Evolutionary conservation across 192 early-diverging fungal species (phyloP).

Genomic region (Coemansia sp.): DNA sequence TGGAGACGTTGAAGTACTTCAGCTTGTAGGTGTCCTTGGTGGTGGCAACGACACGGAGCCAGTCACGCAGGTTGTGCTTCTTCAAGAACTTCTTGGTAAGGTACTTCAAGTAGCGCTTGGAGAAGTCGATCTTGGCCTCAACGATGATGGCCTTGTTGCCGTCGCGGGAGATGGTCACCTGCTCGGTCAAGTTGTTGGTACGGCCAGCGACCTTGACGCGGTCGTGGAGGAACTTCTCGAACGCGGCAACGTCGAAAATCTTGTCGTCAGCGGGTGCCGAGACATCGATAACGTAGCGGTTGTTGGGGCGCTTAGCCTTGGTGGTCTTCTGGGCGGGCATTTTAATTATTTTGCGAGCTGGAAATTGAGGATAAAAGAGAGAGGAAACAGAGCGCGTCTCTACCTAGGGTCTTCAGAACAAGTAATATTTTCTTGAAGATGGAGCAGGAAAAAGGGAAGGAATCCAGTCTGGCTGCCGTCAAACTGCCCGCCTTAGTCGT

Average conservation of each 20-base stretch:
- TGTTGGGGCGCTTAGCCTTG: constrained; percentile 63
- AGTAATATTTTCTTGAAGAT: constrained; percentile 23
- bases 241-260: constrained; percentile 96
- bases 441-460: constrained; percentile 50
- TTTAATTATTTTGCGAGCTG: constrained; percentile 10
- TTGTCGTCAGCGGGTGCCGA: constrained; percentile 90
- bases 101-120: constrained; percentile 99
- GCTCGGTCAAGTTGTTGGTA: constrained; percentile 90
- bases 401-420: constrained; percentile 48
- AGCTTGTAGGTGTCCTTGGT: constrained; percentile 92
- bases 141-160: constrained; percentile 77
- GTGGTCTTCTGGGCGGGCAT: constrained; percentile 51
- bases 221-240: constrained; percentile 98
- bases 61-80: constrained; percentile 98
- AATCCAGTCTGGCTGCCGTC: constrained; percentile 2
- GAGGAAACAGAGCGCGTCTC: constrained; percentile 44
- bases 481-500: background rate
- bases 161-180: constrained; percentile 80
- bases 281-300: constrained; percentile 93
- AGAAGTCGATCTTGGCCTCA: constrained; percentile 75
- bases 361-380: constrained; percentile 1
- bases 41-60: constrained; percentile 92
- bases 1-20: constrained; percentile 75
- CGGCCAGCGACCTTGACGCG: constrained; percentile 97
- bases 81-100: constrained; percentile 99